Base-by-base conservation (phyloP, 768 basidiomycete species). In the Kwoniella sp. region DNA sequence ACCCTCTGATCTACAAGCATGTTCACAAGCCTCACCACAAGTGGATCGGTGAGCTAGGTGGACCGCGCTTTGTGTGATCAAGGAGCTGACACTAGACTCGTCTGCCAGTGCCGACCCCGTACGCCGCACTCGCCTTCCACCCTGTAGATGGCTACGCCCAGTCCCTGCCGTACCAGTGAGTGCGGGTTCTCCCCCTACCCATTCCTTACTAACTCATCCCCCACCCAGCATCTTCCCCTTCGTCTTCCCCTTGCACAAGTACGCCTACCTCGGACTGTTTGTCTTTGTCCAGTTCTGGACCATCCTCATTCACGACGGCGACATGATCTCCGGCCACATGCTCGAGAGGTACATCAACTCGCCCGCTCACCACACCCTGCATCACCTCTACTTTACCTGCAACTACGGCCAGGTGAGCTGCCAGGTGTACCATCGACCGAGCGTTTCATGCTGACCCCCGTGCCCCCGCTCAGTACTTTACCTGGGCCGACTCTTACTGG, bases 1-100 rank as follows among this genome's bases (percentile, higher is more conserved):
- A 85, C 53, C 93, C 93, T 1, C 48, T 79, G 32, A 62, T 95
- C 52, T 99, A 99, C 80, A 98, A 93, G 73, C 76, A 79, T 50
- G 65, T 99, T 39, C 95, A 99, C 76, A 99, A 99, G 75, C 91
- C 93, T 1, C 95, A 99, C 73, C 95, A 99, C 80, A 92, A 88
- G 76, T 99, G 95, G 95, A 79, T 98, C 59, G 83, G 91, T 93
- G 73, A 50, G 90, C 83, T 27, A 15, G 15, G 22, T 37, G 1
- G n/a, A n/a, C n/a, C n/a, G n/a, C n/a, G n/a, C n/a, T n/a, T n/a
- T n/a, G n/a, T n/a, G 15, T 3, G 44, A 8, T 33, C 11, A 19
- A 3, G 36, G 26, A 17, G 34, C 53, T 17, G 31, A 23, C 28
- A 19, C 38, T 25, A 14, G 14, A 29, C 34, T 19, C 20, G 10